Evolutionary conservation across 176 grass and related monocot genomes (phyloP).

Genomic region (Hordeum marinum): DNA sequence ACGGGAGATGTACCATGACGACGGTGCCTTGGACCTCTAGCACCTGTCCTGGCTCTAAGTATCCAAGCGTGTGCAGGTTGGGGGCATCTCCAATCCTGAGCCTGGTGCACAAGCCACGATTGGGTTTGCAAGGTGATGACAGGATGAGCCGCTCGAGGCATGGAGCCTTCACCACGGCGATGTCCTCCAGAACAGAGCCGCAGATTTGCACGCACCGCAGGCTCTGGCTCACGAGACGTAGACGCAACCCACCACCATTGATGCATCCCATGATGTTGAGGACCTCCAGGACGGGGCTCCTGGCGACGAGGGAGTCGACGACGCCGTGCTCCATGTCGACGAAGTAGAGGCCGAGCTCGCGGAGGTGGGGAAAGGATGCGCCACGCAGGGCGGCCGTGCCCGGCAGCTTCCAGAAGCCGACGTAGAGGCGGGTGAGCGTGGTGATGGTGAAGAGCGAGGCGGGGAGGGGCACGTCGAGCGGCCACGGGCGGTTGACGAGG

Average conservation of each 20-base stretch:
- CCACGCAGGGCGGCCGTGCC: no score
- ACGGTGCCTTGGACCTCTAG: neutral
- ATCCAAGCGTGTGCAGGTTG: neutral
- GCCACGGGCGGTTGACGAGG: no score
- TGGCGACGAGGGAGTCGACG: neutral
- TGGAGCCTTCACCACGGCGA: neutral
- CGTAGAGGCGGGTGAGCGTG: no score
- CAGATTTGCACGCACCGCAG: slow-evolving; percentile 2
- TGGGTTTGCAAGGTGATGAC: neutral
- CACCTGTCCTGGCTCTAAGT: neutral
- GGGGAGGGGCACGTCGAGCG: no score
- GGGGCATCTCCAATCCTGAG: slow-evolving; percentile 16
- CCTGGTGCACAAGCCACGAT: neutral
- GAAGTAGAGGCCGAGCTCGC: no score
- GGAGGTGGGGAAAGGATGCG: no score
- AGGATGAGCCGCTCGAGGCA: slow-evolving; percentile 1
- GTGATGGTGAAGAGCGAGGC: no score
- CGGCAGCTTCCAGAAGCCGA: no score
- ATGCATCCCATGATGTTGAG: neutral
- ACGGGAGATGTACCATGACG: neutral
- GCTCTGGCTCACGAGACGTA: neutral
- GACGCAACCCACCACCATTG: neutral
- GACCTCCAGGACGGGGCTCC: neutral
- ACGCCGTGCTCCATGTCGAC: neutral
- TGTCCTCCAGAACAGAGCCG: neutral